A percentile compares a stretch with the other conserved stretches of the same genome.
These are phyloP conservation scores for Neofusicoccum umdonicola DNA, from an alignment of 2,329 filamentous ascomycete genomes.

Conservation along the genomic window DNA sequence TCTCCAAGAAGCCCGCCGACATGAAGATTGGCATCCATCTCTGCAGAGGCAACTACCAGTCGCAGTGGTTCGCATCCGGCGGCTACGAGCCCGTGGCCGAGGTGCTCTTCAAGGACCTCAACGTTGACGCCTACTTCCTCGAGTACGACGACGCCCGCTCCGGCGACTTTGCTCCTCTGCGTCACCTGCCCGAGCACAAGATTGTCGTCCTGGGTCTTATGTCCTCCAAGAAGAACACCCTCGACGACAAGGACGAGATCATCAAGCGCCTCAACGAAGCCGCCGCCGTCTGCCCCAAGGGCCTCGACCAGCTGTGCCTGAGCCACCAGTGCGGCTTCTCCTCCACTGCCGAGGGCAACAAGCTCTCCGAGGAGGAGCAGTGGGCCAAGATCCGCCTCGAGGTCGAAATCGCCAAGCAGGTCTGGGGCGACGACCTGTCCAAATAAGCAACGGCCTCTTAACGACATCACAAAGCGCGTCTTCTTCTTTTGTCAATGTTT, in stretches of 20 bases:
- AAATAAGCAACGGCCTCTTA: not conserved
- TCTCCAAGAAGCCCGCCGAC: slow-evolving; percentile 52
- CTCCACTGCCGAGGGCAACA: slow-evolving; percentile 57
- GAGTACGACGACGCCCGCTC: slow-evolving; percentile 59
- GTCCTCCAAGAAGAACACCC: slow-evolving; percentile 57
- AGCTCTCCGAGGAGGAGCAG: slow-evolving; percentile 56
- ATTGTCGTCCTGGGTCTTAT: slow-evolving; percentile 57
- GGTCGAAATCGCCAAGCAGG: slow-evolving; percentile 57
- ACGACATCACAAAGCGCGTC: not conserved
- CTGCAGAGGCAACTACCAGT: slow-evolving; percentile 57
- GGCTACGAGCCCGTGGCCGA: slow-evolving; percentile 59
- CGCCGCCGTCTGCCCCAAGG: slow-evolving; percentile 48
- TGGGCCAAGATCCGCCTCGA: slow-evolving; percentile 57
- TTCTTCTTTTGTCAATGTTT: not conserved
- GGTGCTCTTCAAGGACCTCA: slow-evolving; percentile 56
- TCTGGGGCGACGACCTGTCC: slow-evolving; percentile 53
- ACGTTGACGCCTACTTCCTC: slow-evolving; percentile 60
- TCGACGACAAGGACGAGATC: slow-evolving; percentile 50
- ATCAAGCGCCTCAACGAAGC: slow-evolving; percentile 38
- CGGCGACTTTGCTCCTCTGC: slow-evolving; percentile 55
- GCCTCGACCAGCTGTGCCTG: slow-evolving; percentile 55
- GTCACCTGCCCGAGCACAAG: slow-evolving; percentile 55
- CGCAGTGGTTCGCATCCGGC: slow-evolving; percentile 57
- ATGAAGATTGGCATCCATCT: slow-evolving; percentile 58
- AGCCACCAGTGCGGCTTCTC: slow-evolving; percentile 60